Evolutionary conservation across 2,329 filamentous ascomycete species (phyloP).

Genomic region (Aspergillus novoparasiticus): DNA sequence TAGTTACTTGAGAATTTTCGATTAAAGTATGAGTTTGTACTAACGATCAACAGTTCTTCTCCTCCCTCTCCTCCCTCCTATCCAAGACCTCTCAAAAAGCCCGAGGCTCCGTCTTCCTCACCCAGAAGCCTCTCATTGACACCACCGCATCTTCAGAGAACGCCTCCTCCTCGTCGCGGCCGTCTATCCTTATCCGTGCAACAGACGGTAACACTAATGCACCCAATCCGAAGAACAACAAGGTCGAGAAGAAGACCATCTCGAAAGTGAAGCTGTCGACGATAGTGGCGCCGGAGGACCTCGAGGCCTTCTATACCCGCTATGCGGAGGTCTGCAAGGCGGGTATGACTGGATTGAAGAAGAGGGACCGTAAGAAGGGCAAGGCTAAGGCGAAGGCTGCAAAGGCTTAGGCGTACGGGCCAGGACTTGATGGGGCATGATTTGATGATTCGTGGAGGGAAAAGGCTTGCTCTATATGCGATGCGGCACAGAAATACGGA

Average conservation of each 20-base stretch:
- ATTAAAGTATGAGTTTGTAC: neutral
- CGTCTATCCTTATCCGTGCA: constrained; percentile 79
- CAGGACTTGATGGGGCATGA: neutral
- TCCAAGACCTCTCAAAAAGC: constrained; percentile 40
- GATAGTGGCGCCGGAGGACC: constrained; percentile 71
- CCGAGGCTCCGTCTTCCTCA: constrained; percentile 48
- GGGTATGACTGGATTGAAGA: constrained; percentile 88
- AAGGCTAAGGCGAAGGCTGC: constrained; percentile 64
- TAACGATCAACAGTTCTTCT: constrained; percentile 43
- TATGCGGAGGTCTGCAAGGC: constrained; percentile 92
- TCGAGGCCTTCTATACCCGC: constrained; percentile 78
- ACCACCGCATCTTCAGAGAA: constrained; percentile 27
- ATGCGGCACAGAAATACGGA: neutral
- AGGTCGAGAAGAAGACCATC: constrained; percentile 48
- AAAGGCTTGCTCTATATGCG: neutral
- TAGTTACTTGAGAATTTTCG: no score
- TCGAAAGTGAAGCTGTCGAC: constrained; percentile 80
- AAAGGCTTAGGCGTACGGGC: constrained; percentile 29
- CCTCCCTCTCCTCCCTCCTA: constrained; percentile 43
- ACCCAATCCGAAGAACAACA: constrained; percentile 39
- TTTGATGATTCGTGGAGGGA: neutral
- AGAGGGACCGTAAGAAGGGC: constrained; percentile 81
- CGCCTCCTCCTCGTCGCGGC: constrained; percentile 65
- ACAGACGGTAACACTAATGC: constrained; percentile 71
- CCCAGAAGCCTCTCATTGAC: constrained; percentile 43